These are phyloP conservation scores for Plasmodium coatneyi DNA, from an alignment of 169 alveolate genomes.

Conservation along the genomic window DNA sequence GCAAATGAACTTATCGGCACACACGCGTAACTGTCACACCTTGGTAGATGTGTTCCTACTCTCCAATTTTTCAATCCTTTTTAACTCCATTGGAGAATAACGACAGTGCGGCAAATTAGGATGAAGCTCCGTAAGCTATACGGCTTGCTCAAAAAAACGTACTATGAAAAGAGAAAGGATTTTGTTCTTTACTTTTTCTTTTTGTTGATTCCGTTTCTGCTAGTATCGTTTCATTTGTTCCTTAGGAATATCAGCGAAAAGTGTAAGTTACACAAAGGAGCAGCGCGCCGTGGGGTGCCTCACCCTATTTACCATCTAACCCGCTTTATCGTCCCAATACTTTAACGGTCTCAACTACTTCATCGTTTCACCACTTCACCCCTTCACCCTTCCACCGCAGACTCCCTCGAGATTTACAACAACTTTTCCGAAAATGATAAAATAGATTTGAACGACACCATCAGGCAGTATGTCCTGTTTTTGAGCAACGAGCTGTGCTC, in stretches of 20 bases:
- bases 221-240: conserved; percentile 50
- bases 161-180: conserved; percentile 68
- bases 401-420: conserved; percentile 42
- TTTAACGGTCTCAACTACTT: too few species aligned
- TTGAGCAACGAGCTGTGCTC: conserved; percentile 60
- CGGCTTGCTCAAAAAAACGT: conserved; percentile 42
- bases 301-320: background rate
- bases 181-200: conserved; percentile 55
- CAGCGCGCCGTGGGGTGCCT: background rate
- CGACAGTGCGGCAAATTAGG: background rate
- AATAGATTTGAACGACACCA: conserved; percentile 49
- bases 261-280: conserved; percentile 19
- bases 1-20: background rate
- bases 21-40: background rate
- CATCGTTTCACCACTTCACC: background rate
- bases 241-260: conserved; percentile 61
- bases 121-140: conserved; percentile 68
- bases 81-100: conserved; percentile 8
- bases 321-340: background rate
- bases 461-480: conserved; percentile 52
- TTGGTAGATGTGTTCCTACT: background rate
- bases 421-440: conserved; percentile 31
- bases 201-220: conserved; percentile 55
- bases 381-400: background rate
- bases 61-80: background rate